Percentiles rank a stretch among this genome's conserved stretches.
These are phyloP conservation scores for Aspergillus bridgeri DNA, from an alignment of 495 filamentous ascomycete genomes.

Conservation along the genomic window DNA sequence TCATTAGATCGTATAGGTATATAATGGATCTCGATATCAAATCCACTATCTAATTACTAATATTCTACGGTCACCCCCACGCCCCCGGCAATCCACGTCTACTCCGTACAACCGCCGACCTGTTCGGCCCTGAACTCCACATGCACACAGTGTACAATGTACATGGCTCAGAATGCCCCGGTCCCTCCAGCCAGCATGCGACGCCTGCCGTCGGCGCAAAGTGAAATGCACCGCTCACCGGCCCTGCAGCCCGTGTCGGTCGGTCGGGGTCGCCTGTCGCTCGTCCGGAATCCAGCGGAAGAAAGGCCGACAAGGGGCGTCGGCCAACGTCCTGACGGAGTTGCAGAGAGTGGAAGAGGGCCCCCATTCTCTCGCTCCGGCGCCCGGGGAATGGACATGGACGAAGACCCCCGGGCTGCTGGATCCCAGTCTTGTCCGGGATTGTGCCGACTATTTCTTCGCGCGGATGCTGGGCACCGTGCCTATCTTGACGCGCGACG, in stretches of 20 bases:
- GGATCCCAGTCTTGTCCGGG: conserved; percentile 57
- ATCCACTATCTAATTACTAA: too few species aligned
- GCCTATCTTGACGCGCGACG: conserved; percentile 64
- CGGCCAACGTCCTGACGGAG: conserved; percentile 79
- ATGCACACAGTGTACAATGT: too few species aligned
- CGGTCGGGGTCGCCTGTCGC: conserved; percentile 67
- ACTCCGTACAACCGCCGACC: too few species aligned
- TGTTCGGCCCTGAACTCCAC: too few species aligned
- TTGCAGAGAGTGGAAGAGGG: conserved; percentile 53
- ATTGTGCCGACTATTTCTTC: conserved; percentile 75
- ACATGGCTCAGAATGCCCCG: neutral
- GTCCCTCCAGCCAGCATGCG: conserved; percentile 63
- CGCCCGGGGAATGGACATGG: conserved; percentile 7
- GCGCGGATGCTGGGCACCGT: conserved; percentile 69
- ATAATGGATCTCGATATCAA: too few species aligned
- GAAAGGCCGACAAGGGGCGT: conserved; percentile 78
- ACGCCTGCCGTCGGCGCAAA: conserved; percentile 80
- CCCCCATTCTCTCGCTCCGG: conserved; percentile 42
- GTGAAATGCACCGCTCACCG: conserved; percentile 57
- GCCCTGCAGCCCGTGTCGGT: conserved; percentile 66
- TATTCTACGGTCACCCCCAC: too few species aligned
- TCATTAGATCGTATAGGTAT: too few species aligned
- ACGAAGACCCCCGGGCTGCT: conserved; percentile 49
- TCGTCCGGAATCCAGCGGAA: conserved; percentile 83
- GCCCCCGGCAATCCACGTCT: too few species aligned